phyloP scores from a whole-genome alignment of 2,329 filamentous ascomycete genomes.

The Nemania abortiva region DNA sequence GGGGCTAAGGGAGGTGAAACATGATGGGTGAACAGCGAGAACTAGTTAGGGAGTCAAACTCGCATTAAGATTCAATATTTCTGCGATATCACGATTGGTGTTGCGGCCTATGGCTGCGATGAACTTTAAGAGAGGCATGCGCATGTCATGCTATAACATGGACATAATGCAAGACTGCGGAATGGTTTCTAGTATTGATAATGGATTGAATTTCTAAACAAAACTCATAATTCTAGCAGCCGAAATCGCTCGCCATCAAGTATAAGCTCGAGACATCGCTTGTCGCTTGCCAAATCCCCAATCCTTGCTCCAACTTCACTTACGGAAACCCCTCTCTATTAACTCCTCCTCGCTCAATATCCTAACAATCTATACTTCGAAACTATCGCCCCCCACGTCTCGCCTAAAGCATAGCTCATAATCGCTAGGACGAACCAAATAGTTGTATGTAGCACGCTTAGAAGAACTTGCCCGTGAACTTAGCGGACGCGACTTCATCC shows the following conservation, averaged over 20 bases:
- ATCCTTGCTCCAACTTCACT: not conserved
- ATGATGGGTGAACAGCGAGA: too few species aligned
- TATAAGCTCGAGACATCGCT: conserved; percentile 1
- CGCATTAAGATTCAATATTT: too few species aligned
- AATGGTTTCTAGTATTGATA: not conserved
- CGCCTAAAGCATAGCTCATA: not conserved
- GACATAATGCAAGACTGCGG: not conserved
- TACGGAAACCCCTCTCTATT: not conserved
- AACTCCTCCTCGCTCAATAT: not conserved
- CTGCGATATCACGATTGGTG: too few species aligned
- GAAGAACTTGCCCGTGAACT: conserved; percentile 66
- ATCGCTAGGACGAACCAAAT: not conserved
- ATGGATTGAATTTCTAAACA: not conserved
- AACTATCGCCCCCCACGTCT: not conserved
- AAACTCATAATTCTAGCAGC: not conserved
- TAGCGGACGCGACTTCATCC: conserved; percentile 52
- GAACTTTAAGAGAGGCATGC: too few species aligned
- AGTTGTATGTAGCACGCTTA: conserved; percentile 46
- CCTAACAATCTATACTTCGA: not conserved
- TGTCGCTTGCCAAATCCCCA: conserved; percentile 2
- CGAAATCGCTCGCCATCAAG: not conserved
- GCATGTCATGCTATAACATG: not conserved
- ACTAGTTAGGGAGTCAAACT: too few species aligned
- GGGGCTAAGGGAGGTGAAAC: too few species aligned
- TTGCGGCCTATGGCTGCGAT: too few species aligned